Base-by-base conservation (phyloP, 2,329 filamentous ascomycete genomes). In the Didymella segeticola region DNA sequence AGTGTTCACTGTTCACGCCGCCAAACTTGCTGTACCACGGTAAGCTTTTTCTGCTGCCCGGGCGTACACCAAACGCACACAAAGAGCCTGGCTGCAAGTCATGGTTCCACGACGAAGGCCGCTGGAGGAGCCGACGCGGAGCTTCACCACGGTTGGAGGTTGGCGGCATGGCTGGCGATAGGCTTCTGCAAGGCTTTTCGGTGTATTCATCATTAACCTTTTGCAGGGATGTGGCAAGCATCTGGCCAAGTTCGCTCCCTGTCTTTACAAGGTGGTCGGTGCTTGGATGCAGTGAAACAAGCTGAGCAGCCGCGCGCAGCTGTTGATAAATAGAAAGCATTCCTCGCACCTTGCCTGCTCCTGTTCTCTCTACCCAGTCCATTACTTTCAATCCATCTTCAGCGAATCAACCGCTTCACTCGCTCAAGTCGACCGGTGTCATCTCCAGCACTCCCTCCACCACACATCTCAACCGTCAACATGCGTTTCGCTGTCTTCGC, bases 401-500 rank as follows among this genome's bases (percentile, higher is more conserved):
- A 23, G 34, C 45, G 45, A 43, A 37, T 17, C 38, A 14, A 23
- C 31, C 7, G 14, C 33, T 39, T 33, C 34, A 22, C 39, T 54
- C 45, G 38, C 37, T 33, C 43, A 48, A 47, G 37, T 47, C 38
- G 51, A 54, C 45, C 51, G 26, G 43, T 49, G 39, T 46, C 45
- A 49, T 53, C 38, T 30, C 53, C 25, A 55, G 37, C 42, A 36
- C 41, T 19, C 34, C 29, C 15, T 34, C 47, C 23, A 39, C 43
- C 36, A 58, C 45, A 33, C 49, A 49, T 48, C 20, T 53, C 55
- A 46, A 54, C 38, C 59, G 33, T 55, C 66, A 69, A 63, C 42
- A 73, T 73, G 70, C 70, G 70, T 62, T 69, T 67, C 68, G 55
- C 67, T 45, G 38, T 61, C 61, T 61, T 66, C 60, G 55, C 63